Evolutionary conservation across 2,329 filamentous ascomycete genomes (phyloP).

Genomic region (Cercospora janseana): DNA sequence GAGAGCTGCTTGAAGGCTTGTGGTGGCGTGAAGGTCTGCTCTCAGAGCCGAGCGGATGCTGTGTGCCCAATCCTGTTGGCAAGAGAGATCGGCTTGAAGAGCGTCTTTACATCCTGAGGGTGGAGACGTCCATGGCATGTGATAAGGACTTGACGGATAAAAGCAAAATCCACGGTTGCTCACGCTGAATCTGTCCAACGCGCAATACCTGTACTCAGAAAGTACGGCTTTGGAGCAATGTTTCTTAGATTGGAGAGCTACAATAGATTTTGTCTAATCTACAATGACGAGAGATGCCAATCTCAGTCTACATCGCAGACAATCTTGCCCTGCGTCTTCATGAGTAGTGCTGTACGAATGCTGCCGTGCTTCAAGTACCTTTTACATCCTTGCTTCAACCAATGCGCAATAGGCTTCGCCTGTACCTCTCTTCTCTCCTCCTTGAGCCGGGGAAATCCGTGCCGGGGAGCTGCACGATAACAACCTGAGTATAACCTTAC

Average conservation of each 20-base stretch:
- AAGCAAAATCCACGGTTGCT: no score
- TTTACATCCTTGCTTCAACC: constrained; percentile 2
- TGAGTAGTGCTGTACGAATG: constrained; percentile 19
- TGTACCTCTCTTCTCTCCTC: neutral
- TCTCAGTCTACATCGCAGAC: constrained; percentile 28
- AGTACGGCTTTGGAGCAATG: neutral
- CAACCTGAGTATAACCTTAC: neutral
- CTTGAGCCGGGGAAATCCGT: constrained; percentile 5
- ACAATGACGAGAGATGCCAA: constrained; percentile 25
- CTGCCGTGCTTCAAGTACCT: constrained; percentile 1
- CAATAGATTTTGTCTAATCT: constrained; percentile 20
- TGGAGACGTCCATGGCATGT: no score
- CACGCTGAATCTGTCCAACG: no score
- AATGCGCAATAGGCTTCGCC: constrained; percentile 10
- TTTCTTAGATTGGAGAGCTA: constrained; percentile 28
- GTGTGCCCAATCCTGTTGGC: no score
- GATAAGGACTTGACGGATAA: no score
- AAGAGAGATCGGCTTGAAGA: no score
- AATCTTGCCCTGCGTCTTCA: constrained; percentile 13
- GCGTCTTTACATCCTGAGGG: no score
- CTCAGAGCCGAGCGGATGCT: no score
- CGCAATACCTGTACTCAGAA: constrained; percentile 3
- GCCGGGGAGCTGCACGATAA: neutral
- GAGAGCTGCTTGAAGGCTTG: neutral
- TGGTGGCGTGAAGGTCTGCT: neutral